Evolutionary conservation across 768 basidiomycete genomes (phyloP), one percentile per base, ranked within the genome.

Genomic region (Tylopilus rubrobrunneus): DNA sequence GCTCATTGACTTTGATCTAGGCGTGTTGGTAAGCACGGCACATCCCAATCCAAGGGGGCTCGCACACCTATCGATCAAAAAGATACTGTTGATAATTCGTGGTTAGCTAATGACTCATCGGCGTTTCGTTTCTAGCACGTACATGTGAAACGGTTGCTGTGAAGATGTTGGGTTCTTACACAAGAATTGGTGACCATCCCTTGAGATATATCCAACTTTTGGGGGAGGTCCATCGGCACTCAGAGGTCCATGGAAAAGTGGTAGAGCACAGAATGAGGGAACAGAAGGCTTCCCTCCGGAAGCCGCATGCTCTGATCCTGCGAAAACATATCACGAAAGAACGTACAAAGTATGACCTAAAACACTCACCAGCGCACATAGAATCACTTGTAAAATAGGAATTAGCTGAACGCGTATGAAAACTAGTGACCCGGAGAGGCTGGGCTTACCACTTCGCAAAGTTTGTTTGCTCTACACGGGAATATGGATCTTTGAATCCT

Each of bases 401-500:
- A 14, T 61, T 29, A 59, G 41, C 12, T 42, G 51, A 17, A 28
- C 6, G 1, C 2, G 5, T 10, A 31, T 29, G 3, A 10, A 10
- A 29, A 12, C n/a, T 3, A 29, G 10, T 19, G 19, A 19, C 19
- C 19, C 11, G 3, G 9, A 9, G 10, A 29, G 27, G 19, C 2
- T 47, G 9, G 15, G 64, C 75, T 44, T 59, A 80, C 80, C 83
- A 85, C 59, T 77, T 77, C 1, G 72, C 64, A 59, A 84, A 85
- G 48, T 75, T 74, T 0, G 71, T 48, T 59, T 78, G 78, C 45
- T 84, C 81, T 39, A 82, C 80, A 7, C 73, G 73, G 5, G 81
- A 75, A 57, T 85, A 85, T 0, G 83, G 84, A 62, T 85, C 83
- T 69, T 78, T 82, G 71, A 84, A 85, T 5, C 81, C 83, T 83